A percentile compares a stretch with the other conserved stretches of the same genome.
Conservation (phyloP, 2,329 filamentous ascomycete genomes). For the Alternaria consortialis region DNA sequence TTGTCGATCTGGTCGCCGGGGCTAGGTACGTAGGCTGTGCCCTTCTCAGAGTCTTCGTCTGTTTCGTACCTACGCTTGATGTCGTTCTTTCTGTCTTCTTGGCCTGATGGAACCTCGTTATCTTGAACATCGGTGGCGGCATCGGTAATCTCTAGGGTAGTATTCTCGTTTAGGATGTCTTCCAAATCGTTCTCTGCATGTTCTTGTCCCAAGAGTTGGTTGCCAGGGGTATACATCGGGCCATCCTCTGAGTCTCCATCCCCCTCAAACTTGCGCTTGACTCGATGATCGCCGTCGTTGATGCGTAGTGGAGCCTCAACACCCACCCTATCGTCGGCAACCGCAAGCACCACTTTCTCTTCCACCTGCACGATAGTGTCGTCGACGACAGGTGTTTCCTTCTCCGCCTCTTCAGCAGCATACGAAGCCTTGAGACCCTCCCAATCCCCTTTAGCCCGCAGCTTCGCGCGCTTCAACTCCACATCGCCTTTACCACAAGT, state of each 20-base stretch:
- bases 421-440: conserved; percentile 12
- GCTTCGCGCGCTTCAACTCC: conserved; percentile 15
- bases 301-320: background rate
- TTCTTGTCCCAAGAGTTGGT: background rate
- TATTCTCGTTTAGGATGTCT: background rate
- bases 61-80: background rate
- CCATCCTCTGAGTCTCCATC: background rate
- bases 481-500: conserved; percentile 16
- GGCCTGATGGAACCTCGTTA: background rate
- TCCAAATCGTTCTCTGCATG: background rate
- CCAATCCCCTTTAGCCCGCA: conserved; percentile 2
- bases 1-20: background rate
- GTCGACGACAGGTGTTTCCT: background rate
- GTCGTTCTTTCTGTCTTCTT: background rate
- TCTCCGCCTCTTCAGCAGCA: conserved; percentile 2
- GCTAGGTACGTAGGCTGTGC: background rate
- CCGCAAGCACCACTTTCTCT: background rate
- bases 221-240: background rate
- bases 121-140: background rate
- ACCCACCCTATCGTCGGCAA: background rate
- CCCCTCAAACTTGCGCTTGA: background rate
- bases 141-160: background rate
- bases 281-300: background rate
- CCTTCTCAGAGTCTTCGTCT: background rate
- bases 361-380: background rate